Evolutionary conservation across 768 basidiomycete species (phyloP).

Genomic region (Serendipita sp.): DNA sequence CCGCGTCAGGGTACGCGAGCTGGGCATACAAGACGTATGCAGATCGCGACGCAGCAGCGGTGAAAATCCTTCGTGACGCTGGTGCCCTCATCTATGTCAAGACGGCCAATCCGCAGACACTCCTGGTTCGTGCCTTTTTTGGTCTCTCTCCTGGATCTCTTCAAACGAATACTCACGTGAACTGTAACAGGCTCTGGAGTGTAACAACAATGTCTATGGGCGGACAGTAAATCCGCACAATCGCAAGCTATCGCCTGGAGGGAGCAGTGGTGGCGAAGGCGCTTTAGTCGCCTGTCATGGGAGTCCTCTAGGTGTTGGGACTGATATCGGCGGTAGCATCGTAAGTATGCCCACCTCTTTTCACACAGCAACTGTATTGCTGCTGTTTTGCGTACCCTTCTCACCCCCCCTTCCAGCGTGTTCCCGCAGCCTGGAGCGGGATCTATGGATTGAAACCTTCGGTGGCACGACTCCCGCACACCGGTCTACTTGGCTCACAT

Average conservation of each 20-base stretch:
- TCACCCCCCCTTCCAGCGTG: conserved; percentile 14
- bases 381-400: neutral
- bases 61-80: conserved; percentile 28
- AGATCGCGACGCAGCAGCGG: conserved; percentile 27
- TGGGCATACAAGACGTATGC: conserved; percentile 26
- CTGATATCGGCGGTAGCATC: conserved; percentile 35
- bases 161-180: neutral
- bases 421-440: conserved; percentile 27
- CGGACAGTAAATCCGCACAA: conserved; percentile 33
- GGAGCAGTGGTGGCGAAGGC: conserved; percentile 33
- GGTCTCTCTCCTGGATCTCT: neutral
- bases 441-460: conserved; percentile 32
- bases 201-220: conserved; percentile 28
- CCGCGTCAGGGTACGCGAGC: conserved; percentile 22
- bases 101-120: conserved; percentile 33
- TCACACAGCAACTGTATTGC: conserved; percentile 1
- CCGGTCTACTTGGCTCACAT: conserved; percentile 31
- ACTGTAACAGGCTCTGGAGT: conserved; percentile 29
- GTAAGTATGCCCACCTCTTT: conserved; percentile 11
- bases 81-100: conserved; percentile 31
- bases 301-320: conserved; percentile 24
- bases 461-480: conserved; percentile 35
- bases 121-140: conserved; percentile 24
- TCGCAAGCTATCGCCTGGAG: conserved; percentile 26
- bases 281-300: conserved; percentile 30